These are phyloP conservation scores for Coemansia sp. DNA, from an alignment of 192 early-diverging fungal species.

Conservation along the genomic window DNA sequence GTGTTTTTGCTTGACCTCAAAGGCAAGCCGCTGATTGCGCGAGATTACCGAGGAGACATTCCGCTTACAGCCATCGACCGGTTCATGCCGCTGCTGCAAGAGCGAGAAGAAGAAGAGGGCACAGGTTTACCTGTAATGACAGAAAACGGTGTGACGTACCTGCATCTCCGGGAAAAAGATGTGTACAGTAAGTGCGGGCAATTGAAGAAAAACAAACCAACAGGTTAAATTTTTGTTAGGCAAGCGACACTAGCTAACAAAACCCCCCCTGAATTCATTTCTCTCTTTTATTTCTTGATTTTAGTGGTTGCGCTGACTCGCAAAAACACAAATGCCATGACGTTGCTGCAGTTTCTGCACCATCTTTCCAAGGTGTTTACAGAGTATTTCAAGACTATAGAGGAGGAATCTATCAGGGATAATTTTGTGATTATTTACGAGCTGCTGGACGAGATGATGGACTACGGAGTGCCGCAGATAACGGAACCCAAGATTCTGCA, in stretches of 20 bases:
- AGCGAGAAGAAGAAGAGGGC: slow-evolving; percentile 91
- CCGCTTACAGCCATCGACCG: slow-evolving; percentile 94
- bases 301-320: slow-evolving; percentile 87
- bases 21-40: slow-evolving; percentile 97
- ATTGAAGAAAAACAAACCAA: not conserved
- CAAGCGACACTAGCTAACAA: no score
- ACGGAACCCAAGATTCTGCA: slow-evolving; percentile 86
- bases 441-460: slow-evolving; percentile 91
- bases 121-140: slow-evolving; percentile 87
- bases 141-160: slow-evolving; percentile 92
- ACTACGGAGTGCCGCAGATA: slow-evolving; percentile 87
- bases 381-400: slow-evolving; percentile 89
- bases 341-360: slow-evolving; percentile 92
- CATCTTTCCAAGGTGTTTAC: slow-evolving; percentile 90
- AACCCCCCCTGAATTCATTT: not conserved
- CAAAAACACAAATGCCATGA: slow-evolving; percentile 97
- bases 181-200: slow-evolving; percentile 73
- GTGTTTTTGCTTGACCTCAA: slow-evolving; percentile 96
- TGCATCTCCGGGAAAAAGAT: slow-evolving; percentile 95
- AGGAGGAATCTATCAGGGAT: slow-evolving; percentile 87
- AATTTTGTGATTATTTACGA: slow-evolving; percentile 93
- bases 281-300: slow-evolving; percentile 15
- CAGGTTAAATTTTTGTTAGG: no score
- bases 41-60: slow-evolving; percentile 98
- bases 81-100: slow-evolving; percentile 94